A percentile compares a stretch with the other conserved stretches of the same genome.
Evolutionary conservation across 2,329 filamentous ascomycete species (phyloP).

Genomic region (Rhinocladiella mackenziei): DNA sequence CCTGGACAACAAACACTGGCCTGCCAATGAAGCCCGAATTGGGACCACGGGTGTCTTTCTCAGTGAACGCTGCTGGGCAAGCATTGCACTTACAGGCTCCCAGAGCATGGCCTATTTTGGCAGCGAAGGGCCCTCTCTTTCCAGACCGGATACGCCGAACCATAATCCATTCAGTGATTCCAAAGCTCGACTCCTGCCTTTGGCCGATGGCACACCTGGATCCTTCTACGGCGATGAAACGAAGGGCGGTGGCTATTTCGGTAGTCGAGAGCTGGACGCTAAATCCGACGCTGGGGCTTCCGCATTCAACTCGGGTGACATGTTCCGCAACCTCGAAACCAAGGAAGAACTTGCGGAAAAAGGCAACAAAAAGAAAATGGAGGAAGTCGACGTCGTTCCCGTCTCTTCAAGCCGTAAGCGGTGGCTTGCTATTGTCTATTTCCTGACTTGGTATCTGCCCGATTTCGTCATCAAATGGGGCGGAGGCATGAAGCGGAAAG

Average conservation of each 20-base stretch:
- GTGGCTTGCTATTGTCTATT: conserved; percentile 80
- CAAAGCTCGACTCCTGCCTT: conserved; percentile 53
- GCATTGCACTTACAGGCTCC: conserved; percentile 67
- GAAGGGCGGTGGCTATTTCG: conserved; percentile 74
- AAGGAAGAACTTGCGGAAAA: conserved; percentile 93
- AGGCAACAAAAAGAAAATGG: conserved; percentile 82
- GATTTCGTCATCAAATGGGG: conserved; percentile 73
- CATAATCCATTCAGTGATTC: conserved; percentile 47
- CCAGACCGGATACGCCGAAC: conserved; percentile 56
- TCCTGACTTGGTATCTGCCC: conserved; percentile 82
- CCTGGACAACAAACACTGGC: conserved; percentile 91
- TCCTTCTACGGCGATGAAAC: conserved; percentile 71
- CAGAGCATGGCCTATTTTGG: conserved; percentile 48
- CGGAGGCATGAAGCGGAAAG: conserved; percentile 85
- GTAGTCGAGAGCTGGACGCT: conserved; percentile 70
- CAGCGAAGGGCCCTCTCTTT: conserved; percentile 57
- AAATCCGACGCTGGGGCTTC: conserved; percentile 89
- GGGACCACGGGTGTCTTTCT: conserved; percentile 93
- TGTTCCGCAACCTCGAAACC: conserved; percentile 97
- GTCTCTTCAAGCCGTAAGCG: conserved; percentile 78
- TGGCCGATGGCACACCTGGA: conserved; percentile 47
- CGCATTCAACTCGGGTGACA: conserved; percentile 87
- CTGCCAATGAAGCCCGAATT: conserved; percentile 81
- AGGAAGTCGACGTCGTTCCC: conserved; percentile 80
- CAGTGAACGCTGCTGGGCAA: conserved; percentile 92